Evolutionary conservation across 2,329 filamentous ascomycete genomes (phyloP), one percentile per base, ranked within the genome.

Genomic region (Penicillium crustosum): DNA sequence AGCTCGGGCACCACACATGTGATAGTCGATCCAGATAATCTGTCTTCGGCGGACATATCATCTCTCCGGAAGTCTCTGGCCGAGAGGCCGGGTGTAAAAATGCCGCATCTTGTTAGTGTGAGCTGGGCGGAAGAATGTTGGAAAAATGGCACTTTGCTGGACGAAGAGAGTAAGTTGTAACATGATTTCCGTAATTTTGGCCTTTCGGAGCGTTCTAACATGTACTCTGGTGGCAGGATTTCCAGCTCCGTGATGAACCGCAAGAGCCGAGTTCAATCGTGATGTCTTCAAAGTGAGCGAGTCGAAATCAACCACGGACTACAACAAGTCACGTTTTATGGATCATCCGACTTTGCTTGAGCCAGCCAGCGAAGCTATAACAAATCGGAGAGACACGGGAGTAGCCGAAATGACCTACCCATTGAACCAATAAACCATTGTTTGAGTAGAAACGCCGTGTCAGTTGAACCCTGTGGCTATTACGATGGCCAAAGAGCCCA

Each of bases 61-160:
- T 66, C 59, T 23, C 63, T 78, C 29, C 67, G 77, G 35, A 61
- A 66, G 25, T 61, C 60, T 1, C 49, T 77, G 35, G 63, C 72
- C 23, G 61, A 65, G 9, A 51, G 58, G 10, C 57, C 66, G 23
- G 72, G 81, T 52, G 73, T 70, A 7, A 76, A 69, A 47, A 74
- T 92, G 36, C 90, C 93, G 0, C 81, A 90, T 62, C 75, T 93
- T 7, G 89, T 97, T 2, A 83, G 78, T 0, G 72, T 81, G 10
- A 78, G 79, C 15, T 99, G 94, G 94, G 76, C 97, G 0, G 82
- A 87, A 50, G 86, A 89, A 52, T 90, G 90, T 67, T 96, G 93
- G 91, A 80, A 79, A 58, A 90, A 93, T 71, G 82, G 81, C 62
- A 96, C 91, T 0, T 69, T 89, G 60, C 72, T 97, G 47, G 91